Percentiles rank a stretch among this genome's conserved stretches.
Conservation (phyloP, 2,329 filamentous ascomycete species). For the Raffaelea arxii region DNA sequence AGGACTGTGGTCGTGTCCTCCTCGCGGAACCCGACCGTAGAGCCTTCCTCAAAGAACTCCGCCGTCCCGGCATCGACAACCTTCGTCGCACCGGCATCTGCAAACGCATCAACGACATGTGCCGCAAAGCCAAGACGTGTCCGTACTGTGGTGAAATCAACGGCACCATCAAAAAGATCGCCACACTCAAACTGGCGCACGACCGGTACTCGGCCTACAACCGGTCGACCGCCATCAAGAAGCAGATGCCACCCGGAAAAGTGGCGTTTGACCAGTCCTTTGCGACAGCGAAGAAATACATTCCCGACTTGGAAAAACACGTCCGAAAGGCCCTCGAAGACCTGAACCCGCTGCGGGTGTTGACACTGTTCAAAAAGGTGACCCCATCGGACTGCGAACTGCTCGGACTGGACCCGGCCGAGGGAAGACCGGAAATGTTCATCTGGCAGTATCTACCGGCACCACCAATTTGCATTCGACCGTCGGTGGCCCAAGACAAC, state of each 20-base stretch:
- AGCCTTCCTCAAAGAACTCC: slow-evolving; percentile 67
- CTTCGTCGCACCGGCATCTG: slow-evolving; percentile 72
- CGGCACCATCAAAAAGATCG: slow-evolving; percentile 83
- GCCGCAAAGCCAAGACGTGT: slow-evolving; percentile 76
- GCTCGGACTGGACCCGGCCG: slow-evolving; percentile 74
- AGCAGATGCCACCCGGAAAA: slow-evolving; percentile 73
- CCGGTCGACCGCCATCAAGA: slow-evolving; percentile 77
- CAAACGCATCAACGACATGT: slow-evolving; percentile 83
- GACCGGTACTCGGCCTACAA: slow-evolving; percentile 87
- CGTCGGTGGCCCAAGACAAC: slow-evolving; percentile 85
- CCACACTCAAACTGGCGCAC: slow-evolving; percentile 87
- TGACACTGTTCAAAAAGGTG: slow-evolving; percentile 88
- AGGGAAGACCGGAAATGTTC: slow-evolving; percentile 91
- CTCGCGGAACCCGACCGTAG: slow-evolving; percentile 73
- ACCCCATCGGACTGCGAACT: slow-evolving; percentile 80
- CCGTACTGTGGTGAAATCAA: slow-evolving; percentile 75
- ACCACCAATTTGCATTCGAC: slow-evolving; percentile 86
- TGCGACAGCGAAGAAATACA: slow-evolving; percentile 63
- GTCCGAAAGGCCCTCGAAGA: slow-evolving; percentile 89
- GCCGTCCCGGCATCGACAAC: slow-evolving; percentile 77
- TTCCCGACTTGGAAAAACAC: slow-evolving; percentile 81
- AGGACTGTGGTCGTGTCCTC: slow-evolving; percentile 75
- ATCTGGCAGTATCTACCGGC: slow-evolving; percentile 95
- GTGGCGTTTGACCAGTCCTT: slow-evolving; percentile 81
- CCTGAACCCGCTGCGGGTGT: slow-evolving; percentile 75